Evolutionary conservation across 2,329 filamentous ascomycete species (phyloP), one percentile per base, ranked within the genome.

Genomic region (Stagonosporopsis vannaccii): DNA sequence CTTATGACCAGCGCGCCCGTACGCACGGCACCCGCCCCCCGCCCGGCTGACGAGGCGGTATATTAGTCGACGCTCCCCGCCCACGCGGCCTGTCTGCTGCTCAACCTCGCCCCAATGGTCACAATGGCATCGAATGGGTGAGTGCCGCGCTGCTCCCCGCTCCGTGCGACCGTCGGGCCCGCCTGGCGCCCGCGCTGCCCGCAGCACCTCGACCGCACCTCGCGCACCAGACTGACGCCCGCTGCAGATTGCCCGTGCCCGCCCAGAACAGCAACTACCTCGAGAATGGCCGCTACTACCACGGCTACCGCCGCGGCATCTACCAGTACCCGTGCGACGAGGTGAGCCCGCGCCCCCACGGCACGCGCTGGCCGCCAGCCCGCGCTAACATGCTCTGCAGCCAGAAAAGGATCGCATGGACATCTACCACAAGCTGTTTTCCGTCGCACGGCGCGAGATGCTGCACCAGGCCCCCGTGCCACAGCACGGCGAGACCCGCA

Each of bases 321-420:
- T 94, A 94, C 74, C 81, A 91, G 77, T 86, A 90, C 61, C 91
- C 91, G 20, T 90, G 90, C 73, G 91, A 95, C 74, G 86, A 89
- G 77, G 88, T 90, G 79, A 75, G 80, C 23, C 17, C 26, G 3
- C 36, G 12, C 32, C 32, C 20, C 19, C 12, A 20, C 7, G 20
- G 2, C 19, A 39, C 36, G n/a, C n/a, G n/a, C n/a, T n/a, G n/a
- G n/a, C n/a, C n/a, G n/a, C n/a, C n/a, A 41, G 12, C 20, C 48
- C 19, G 44, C 20, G 47, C 66, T 68, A 61, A 70, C 63, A 9
- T 51, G 41, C 56, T 30, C 22, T 25, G 40, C 48, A 90, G 84
- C 79, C 82, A 59, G 91, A 95, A 75, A 85, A 88, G 69, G 89
- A 92, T 72, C 86, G 90, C 63, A 83, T 94, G 70, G 91, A 96